Percentiles rank a stretch among this genome's conserved stretches.
Conservation (phyloP, 768 basidiomycete genomes). For the Kwoniella mangroviensis region DNA sequence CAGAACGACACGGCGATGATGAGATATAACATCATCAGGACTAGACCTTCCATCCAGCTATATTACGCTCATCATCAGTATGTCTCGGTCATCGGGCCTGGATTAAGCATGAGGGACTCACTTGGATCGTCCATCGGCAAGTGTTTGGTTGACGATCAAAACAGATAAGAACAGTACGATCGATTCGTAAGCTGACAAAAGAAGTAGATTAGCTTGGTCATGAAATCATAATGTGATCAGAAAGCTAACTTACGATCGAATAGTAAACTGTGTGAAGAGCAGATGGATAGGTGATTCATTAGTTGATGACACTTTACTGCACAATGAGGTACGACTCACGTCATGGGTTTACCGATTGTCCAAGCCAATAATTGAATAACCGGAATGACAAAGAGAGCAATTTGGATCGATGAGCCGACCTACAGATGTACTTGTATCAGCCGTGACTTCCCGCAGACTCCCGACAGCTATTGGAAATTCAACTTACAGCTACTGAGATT, state of each 20-base stretch:
- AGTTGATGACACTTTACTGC: background rate
- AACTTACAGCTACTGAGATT: conserved; percentile 86
- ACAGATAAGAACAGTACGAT: conserved; percentile 64
- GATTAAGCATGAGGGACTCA: conserved; percentile 18
- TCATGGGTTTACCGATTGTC: conserved; percentile 70
- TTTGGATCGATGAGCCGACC: conserved; percentile 79
- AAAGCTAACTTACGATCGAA: conserved; percentile 66
- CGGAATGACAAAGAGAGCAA: conserved; percentile 59
- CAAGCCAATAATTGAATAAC: conserved; percentile 75
- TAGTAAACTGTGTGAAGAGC: conserved; percentile 63
- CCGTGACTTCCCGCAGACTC: background rate
- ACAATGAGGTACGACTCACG: conserved; percentile 33
- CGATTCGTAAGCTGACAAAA: conserved; percentile 70
- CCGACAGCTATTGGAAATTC: conserved; percentile 38
- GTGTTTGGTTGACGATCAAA: conserved; percentile 80
- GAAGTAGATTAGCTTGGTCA: background rate
- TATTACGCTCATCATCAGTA: background rate
- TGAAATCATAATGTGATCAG: too few relatives aligned
- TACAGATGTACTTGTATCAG: conserved; percentile 62
- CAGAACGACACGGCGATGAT: conserved; percentile 66
- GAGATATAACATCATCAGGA: conserved; percentile 74
- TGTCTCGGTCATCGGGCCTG: background rate
- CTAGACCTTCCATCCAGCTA: conserved; percentile 83
- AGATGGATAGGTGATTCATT: conserved; percentile 47
- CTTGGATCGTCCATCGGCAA: conserved; percentile 68